Base-by-base conservation (phyloP, 78 protist genomes). In the Dictyostelium capitatum region DNA sequence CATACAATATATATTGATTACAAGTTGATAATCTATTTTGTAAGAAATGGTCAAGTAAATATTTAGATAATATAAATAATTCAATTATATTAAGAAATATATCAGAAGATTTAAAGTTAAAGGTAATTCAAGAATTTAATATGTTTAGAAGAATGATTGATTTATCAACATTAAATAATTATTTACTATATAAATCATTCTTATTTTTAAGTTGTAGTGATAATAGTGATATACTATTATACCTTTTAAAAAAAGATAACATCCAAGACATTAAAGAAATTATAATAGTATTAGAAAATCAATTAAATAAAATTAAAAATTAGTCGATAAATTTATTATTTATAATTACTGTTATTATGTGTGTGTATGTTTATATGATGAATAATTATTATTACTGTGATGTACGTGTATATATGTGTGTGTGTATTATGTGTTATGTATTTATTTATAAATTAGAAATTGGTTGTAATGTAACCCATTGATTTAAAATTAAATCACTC, bases 81-180 rank as follows among this genome's bases (percentile, higher is more conserved):
- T 46, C 85, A 30, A 57, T 87, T 11, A 9, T 14, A 28, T 30
- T 87, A 50, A 64, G 93, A 51, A 64, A 57, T 37, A 4, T 87
- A 11, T 47, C 84, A 12, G 93, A 87, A 17, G 93, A 87, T 19
- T 32, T 87, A 28, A 87, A 77, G 37, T 9, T 87, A 1, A 74
- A 46, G 25, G 93, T 87, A 1, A 87, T 87, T 65, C 93, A 87
- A 65, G 93, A 87, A 62, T 73, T 77, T 6, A 87, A 87, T 77
- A 30, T 74, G 28, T 87, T 87, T 80, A 48, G 93, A 62, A 56
- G 93, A 48, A 87, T 87, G 93, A 70, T 87, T 48, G 93, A 87
- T 77, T 48, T 70, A 9, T 87, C 93, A 59, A 87, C 67, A 25
- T 53, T 72, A 6, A 87, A 87, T 28, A 87, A 87, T 82, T 87